phyloP scores from a whole-genome alignment of 192 early-diverging fungal genomes.

The Linnemannia schmuckeri region DNA sequence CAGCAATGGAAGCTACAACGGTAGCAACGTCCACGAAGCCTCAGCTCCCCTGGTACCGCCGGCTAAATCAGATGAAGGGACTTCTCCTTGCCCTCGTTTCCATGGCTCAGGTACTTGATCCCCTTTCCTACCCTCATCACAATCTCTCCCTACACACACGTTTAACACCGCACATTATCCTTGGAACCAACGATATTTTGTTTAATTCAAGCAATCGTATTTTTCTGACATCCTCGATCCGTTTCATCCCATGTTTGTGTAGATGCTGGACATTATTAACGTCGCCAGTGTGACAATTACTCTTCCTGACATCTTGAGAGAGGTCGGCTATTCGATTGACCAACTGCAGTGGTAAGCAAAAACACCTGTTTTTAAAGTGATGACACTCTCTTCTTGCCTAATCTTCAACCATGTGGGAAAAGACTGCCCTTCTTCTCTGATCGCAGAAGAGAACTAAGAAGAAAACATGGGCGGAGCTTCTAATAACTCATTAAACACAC shows the following conservation, averaged over 20 bases:
- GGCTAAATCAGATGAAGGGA: slow-evolving; percentile 36
- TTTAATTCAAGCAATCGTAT: neutral
- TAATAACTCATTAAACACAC: neutral
- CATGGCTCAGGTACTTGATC: slow-evolving; percentile 32
- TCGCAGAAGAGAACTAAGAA: neutral
- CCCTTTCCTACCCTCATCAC: neutral
- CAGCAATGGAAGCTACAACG: neutral
- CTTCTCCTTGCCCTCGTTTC: slow-evolving; percentile 35
- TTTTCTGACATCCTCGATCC: neutral
- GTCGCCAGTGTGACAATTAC: slow-evolving; percentile 33
- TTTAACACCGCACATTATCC: too few species aligned
- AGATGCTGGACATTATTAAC: slow-evolving; percentile 39
- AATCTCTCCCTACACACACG: neutral
- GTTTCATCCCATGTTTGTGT: neutral
- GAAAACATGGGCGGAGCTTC: neutral
- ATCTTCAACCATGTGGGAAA: neutral
- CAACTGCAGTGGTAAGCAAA: slow-evolving; percentile 27
- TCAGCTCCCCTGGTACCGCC: slow-evolving; percentile 39
- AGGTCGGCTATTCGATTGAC: slow-evolving; percentile 24
- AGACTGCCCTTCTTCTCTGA: neutral
- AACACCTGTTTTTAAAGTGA: neutral
- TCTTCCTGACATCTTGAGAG: slow-evolving; percentile 24
- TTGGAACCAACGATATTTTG: too few species aligned
- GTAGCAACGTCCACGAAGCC: neutral
- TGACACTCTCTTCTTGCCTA: neutral